Base-by-base conservation (phyloP, 495 filamentous ascomycete genomes). In the Penicillium paradoxum region DNA sequence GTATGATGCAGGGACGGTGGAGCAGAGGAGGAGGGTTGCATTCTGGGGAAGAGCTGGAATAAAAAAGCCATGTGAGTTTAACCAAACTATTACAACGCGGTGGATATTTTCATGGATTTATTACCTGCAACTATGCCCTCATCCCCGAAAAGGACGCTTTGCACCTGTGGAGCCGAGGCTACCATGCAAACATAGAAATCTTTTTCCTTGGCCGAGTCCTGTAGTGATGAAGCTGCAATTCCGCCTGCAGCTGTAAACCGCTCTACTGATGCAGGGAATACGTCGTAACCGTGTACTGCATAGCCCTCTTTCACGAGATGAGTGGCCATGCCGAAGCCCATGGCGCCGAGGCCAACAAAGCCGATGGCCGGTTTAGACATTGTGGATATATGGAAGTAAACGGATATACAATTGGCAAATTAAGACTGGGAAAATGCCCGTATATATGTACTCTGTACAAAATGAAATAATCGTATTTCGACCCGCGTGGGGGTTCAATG, bases 291-390 rank as follows among this genome's bases (percentile, higher is more conserved):
- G 30, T 81, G 87, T 17, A 93, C 85, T 1, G 71, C 41, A 63
- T 85, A 87, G 51, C 83, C 83, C 38, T 81, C 69, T 59, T 84
- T 84, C 56, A 91, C 70, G 40, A 93, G 81, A 59, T 90, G 79
- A 34, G 83, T 85, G 59, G 89, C 88, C 86, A 91, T 92, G 56
- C 88, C 88, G 64, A 88, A 89, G 62, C 89, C 89, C 89, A 91
- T 93, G 71, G 89, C 88, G 56, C 89, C 89, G 6, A 93, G 84
- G 75, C 89, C 89, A 52, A 88, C 85, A 71, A 91, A 91, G 56
- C 85, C 82, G 49, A 91, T 70, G 42, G 75, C 70, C 8, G 82
- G 77, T 59, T 83, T 75, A 40, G 72, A 52, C 19, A 33, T 33
- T 13, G 38, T n/a, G 34, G 13, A 27, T 29, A 9, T 4, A 37